Percentiles rank a stretch among this genome's conserved stretches.
Conservation (phyloP, 768 basidiomycete genomes). For the Clavulina sp. region DNA sequence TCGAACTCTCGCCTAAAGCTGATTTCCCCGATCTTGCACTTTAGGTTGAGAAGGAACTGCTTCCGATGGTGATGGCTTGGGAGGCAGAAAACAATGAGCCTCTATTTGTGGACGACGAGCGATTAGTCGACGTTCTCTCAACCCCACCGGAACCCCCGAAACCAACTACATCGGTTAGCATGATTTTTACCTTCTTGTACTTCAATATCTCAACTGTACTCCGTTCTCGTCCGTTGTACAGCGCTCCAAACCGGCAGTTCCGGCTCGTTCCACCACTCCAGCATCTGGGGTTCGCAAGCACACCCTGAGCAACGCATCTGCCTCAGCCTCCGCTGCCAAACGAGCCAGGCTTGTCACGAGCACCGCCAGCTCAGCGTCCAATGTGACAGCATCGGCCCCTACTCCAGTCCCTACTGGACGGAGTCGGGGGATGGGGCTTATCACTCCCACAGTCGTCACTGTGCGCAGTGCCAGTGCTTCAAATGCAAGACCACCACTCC, state of each 20-base stretch:
- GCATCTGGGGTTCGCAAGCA: background rate
- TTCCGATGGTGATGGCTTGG: conserved; percentile 67
- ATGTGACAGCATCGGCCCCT: background rate
- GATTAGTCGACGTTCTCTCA: conserved; percentile 62
- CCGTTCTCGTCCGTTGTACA: background rate
- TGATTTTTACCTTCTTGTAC: background rate
- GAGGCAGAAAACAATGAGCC: conserved; percentile 53
- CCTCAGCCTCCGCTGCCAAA: background rate
- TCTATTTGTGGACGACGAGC: conserved; percentile 74
- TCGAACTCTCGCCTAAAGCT: conserved; percentile 2
- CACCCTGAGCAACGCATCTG: background rate
- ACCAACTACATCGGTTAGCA: background rate
- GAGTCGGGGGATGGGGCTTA: no score
- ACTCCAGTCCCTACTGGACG: no score
- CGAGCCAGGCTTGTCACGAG: background rate
- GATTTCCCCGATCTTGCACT: background rate
- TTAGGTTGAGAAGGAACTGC: conserved; percentile 78
- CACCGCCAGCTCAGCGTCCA: background rate
- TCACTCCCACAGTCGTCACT: no score
- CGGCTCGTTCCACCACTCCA: background rate
- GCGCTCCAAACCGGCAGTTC: background rate
- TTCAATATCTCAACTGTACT: background rate
- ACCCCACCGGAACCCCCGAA: conserved; percentile 34
- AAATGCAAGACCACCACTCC: no score
- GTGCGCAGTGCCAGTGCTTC: no score